A percentile compares a stretch with the other conserved stretches of the same genome.
Conservation (phyloP, 345 rosid genomes). For the Turnera subulata region DNA sequence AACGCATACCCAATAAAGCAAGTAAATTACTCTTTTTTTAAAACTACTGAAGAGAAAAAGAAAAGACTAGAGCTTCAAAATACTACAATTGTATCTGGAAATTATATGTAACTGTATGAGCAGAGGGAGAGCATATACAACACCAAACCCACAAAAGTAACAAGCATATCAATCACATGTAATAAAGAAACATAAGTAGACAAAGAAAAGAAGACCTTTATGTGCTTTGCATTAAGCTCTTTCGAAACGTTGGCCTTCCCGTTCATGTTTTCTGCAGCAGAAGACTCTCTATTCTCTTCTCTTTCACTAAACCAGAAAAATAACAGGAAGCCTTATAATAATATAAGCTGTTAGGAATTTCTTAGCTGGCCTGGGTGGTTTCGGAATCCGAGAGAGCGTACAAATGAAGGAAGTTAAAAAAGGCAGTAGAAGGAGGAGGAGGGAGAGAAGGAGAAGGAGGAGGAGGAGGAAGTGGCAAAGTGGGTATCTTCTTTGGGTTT, state of each 20-base stretch:
- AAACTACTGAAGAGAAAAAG: no score
- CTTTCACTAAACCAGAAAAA: not conserved
- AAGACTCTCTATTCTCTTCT: not conserved
- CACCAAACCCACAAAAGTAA: no score
- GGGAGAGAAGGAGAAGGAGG: conserved; percentile 6
- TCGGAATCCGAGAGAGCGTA: conserved; percentile 20
- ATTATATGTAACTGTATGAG: not conserved
- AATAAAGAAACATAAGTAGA: not conserved
- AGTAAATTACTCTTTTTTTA: no score
- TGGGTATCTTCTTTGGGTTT: conserved; percentile 11
- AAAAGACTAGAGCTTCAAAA: no score
- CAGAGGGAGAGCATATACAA: not conserved
- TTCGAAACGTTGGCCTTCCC: conserved; percentile 60
- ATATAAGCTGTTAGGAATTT: no score
- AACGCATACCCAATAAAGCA: no score
- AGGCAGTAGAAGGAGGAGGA: conserved; percentile 1
- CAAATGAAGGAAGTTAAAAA: conserved; percentile 6
- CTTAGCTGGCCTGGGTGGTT: not conserved
- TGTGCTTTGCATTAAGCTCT: conserved; percentile 54
- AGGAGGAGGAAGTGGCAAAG: conserved; percentile 16
- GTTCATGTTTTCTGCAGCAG: conserved; percentile 37
- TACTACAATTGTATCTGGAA: no score
- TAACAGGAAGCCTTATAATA: not conserved
- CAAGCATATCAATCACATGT: no score
- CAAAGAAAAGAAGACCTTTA: conserved; percentile 39